Conservation (phyloP, 2,329 filamentous ascomycete species). For the Penicillium corylophilum region DNA sequence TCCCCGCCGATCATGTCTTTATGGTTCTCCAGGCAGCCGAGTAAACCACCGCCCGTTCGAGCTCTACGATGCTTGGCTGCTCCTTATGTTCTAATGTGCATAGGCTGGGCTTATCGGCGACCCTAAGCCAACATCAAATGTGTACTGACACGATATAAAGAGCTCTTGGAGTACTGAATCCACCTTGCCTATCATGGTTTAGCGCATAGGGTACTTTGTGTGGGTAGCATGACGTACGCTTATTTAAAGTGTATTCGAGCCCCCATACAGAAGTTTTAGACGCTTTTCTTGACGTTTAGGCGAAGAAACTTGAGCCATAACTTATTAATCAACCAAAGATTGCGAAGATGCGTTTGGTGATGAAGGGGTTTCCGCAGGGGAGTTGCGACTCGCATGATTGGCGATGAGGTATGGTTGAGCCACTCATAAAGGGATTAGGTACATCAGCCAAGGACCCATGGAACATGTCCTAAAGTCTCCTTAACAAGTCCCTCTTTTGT, state of each 20-base stretch:
- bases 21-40: neutral
- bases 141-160: neutral
- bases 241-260: neutral
- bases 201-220: neutral
- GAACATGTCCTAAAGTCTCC: neutral
- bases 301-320: neutral
- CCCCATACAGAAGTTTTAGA: neutral
- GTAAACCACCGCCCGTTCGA: neutral
- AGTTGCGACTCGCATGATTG: neutral
- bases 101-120: neutral
- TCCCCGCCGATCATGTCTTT: conserved; percentile 9
- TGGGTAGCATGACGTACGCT: neutral
- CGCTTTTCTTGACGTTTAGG: neutral
- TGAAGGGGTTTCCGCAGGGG: neutral
- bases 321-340: neutral
- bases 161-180: neutral
- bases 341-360: neutral
- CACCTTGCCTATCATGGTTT: neutral
- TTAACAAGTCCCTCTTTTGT: neutral
- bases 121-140: neutral
- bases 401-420: neutral
- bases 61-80: neutral
- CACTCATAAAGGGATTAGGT: neutral
- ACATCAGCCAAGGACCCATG: neutral
- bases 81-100: neutral